These are phyloP conservation scores for Harringtonia lauricola DNA, from an alignment of 2,329 filamentous ascomycete species.

Conservation along the genomic window DNA sequence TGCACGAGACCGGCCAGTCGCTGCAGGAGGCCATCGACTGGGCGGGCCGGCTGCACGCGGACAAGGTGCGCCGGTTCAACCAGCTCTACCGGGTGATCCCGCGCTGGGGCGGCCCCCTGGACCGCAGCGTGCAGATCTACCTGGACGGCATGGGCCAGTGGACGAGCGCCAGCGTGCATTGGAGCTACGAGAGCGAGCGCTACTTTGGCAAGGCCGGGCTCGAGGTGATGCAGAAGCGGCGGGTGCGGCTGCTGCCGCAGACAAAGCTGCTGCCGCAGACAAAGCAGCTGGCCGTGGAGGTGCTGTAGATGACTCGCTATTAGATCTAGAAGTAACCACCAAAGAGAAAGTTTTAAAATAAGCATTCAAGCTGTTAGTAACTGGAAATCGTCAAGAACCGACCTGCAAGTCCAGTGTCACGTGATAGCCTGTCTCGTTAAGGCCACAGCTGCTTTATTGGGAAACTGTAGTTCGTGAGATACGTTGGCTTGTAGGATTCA, in stretches of 20 bases:
- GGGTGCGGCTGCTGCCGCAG: neutral
- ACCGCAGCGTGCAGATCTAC: slow-evolving; percentile 5
- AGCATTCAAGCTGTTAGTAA: too few species aligned
- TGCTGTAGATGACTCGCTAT: too few species aligned
- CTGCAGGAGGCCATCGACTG: slow-evolving; percentile 12
- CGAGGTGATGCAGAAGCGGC: neutral
- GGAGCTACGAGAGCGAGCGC: slow-evolving; percentile 15
- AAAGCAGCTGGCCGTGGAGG: too few species aligned
- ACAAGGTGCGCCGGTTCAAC: slow-evolving; percentile 9
- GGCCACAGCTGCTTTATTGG: too few species aligned
- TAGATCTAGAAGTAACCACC: too few species aligned
- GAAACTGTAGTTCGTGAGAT: too few species aligned
- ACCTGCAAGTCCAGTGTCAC: too few species aligned
- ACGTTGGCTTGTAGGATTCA: too few species aligned
- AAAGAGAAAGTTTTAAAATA: too few species aligned
- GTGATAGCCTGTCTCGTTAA: too few species aligned
- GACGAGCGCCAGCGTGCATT: slow-evolving; percentile 13
- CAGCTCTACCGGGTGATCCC: neutral
- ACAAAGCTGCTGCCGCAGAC: too few species aligned
- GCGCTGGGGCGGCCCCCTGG: neutral
- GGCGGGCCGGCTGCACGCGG: slow-evolving; percentile 6
- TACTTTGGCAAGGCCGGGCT: slow-evolving; percentile 11
- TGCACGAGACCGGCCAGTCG: slow-evolving; percentile 7
- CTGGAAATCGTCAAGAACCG: too few species aligned
- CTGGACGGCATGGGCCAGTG: slow-evolving; percentile 14